phyloP scores from a whole-genome alignment of 2,329 filamentous ascomycete genomes.

The Diplodia intermedia region DNA sequence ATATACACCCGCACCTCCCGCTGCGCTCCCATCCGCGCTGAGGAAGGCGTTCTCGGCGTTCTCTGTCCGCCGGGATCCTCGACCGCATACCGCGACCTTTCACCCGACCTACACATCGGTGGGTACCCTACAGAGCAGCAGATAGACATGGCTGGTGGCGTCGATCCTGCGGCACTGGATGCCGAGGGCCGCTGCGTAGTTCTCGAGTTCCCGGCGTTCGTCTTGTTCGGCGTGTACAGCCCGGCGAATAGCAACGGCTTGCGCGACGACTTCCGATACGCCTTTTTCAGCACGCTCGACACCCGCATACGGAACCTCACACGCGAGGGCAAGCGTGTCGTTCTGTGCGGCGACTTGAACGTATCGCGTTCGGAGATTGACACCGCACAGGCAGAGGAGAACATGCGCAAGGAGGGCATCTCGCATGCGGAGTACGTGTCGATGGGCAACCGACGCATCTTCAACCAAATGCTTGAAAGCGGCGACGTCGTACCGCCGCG shows the following conservation, averaged over 20 bases:
- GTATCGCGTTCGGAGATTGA: conserved; percentile 75
- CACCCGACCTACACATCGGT: conserved; percentile 77
- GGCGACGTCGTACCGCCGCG: conserved; percentile 71
- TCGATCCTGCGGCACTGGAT: conserved; percentile 78
- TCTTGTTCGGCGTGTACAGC: conserved; percentile 90
- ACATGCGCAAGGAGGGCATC: conserved; percentile 72
- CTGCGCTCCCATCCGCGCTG: conserved; percentile 85
- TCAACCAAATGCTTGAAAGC: conserved; percentile 83
- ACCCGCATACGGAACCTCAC: conserved; percentile 83
- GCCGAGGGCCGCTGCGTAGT: conserved; percentile 91
- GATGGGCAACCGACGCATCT: conserved; percentile 73
- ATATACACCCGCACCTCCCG: conserved; percentile 90
- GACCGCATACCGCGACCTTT: conserved; percentile 75
- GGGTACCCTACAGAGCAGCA: conserved; percentile 81
- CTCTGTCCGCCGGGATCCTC: conserved; percentile 71
- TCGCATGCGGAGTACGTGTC: conserved; percentile 75
- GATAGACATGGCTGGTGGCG: conserved; percentile 60
- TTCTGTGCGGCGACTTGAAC: conserved; percentile 89
- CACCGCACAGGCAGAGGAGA: conserved; percentile 75
- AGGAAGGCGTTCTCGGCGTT: conserved; percentile 90
- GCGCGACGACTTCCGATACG: conserved; percentile 80
- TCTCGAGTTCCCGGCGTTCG: conserved; percentile 92
- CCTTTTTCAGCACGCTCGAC: conserved; percentile 81
- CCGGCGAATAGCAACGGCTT: conserved; percentile 87
- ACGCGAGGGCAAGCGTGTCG: conserved; percentile 79